These are phyloP conservation scores for Ploettnerulaceae sp. DNA, from an alignment of 2,329 filamentous ascomycete genomes.

Conservation along the genomic window DNA sequence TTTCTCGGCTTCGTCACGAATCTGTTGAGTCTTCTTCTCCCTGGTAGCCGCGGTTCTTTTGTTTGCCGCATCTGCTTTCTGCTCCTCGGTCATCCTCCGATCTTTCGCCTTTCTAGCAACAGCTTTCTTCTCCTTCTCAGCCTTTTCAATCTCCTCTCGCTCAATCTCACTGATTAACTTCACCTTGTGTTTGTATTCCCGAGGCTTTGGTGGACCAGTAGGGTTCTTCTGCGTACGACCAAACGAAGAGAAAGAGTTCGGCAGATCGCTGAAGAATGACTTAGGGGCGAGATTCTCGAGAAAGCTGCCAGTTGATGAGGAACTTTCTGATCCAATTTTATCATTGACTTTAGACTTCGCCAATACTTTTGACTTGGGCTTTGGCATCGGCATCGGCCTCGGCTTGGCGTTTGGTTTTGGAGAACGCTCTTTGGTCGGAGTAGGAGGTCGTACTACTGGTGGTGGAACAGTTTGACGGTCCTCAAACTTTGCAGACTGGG, in stretches of 20 bases:
- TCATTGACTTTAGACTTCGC: not conserved
- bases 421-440: not conserved
- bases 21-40: constrained; percentile 9
- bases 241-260: not conserved
- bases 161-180: constrained; percentile 6
- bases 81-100: not conserved
- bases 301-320: not conserved
- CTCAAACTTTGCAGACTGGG: not conserved
- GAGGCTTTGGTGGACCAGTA: not conserved
- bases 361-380: not conserved
- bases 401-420: not conserved
- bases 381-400: not conserved
- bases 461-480: not conserved
- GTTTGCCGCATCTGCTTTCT: constrained; percentile 4
- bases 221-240: not conserved
- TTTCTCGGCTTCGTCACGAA: constrained; percentile 11
- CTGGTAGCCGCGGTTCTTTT: constrained; percentile 10
- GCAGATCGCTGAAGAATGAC: not conserved
- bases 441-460: not conserved
- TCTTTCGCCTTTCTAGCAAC: not conserved
- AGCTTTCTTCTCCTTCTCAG: not conserved
- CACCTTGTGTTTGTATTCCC: constrained; percentile 1
- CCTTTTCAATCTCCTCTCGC: not conserved
- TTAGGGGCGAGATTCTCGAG: not conserved
- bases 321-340: not conserved